A percentile compares a stretch with the other conserved stretches of the same genome.
Evolutionary conservation across 257 asterid species (phyloP).

Genomic region (Lycium ferocissimum): DNA sequence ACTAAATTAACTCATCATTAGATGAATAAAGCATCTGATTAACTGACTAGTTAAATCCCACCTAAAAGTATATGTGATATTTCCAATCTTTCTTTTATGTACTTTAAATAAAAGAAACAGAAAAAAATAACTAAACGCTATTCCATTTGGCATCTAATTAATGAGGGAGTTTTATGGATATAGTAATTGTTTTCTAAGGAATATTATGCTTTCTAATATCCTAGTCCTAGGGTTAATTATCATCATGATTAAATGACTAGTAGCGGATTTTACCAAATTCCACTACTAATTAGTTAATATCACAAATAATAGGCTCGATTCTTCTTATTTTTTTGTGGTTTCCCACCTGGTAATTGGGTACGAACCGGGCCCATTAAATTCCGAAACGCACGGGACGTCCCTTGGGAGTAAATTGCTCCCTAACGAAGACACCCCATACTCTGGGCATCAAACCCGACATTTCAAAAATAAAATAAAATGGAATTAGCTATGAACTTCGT

Average conservation of each 20-base stretch:
- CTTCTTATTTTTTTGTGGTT: no score
- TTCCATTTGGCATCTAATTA: slow-evolving; percentile 22
- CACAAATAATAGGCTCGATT: not conserved
- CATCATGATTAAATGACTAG: not conserved
- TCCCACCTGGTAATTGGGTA: no score
- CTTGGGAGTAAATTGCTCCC: no score
- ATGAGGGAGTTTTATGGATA: not conserved
- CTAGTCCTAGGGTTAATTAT: not conserved
- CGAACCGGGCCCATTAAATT: no score
- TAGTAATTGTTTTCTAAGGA: not conserved
- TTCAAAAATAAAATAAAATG: no score
- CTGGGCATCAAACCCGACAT: no score
- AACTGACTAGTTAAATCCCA: not conserved
- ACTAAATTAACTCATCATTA: not conserved
- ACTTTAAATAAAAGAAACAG: not conserved
- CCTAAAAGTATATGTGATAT: not conserved
- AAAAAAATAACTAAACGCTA: not conserved
- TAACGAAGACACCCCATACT: no score
- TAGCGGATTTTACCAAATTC: not conserved
- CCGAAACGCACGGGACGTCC: no score
- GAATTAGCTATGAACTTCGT: no score
- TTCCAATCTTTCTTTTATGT: not conserved
- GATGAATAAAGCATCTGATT: not conserved
- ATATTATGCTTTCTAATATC: not conserved
- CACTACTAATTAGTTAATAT: not conserved